Base-by-base conservation (phyloP, 441 rosid species). In the Kokia cookei region DNA sequence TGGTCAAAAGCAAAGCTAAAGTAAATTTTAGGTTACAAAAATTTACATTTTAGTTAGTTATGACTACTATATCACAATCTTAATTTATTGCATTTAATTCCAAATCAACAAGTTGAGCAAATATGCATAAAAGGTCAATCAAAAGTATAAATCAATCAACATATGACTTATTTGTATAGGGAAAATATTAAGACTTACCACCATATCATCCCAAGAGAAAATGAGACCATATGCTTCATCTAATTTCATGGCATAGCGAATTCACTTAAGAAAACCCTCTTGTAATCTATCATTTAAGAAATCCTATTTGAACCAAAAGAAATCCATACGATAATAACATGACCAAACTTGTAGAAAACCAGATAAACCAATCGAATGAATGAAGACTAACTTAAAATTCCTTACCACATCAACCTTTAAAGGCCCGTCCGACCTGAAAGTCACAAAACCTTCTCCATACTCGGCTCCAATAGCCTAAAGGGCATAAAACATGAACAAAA, bases 371-470 rank as follows among this genome's bases (percentile, higher is more conserved):
- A 29, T 66, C 14, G 22, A 27, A 47, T 47, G 17, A 50, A 71
- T 37, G 27, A 4, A 75, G 1, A 48, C n/a, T 53, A 35, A 26
- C 8, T 63, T 8, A 19, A 7, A 66, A 53, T 27, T 62, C 69
- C 92, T 80, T 77, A 95, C 98, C 97, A 93, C 99, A 84, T 95
- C 98, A 65, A 95, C 91, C 87, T 91, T 95, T 17, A 95, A 78
- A 78, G 87, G 97, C 66, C 98, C 98, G 42, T 91, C 97, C 61
- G 82, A 83, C 83, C 99, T 91, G 82, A 95, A 95, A 50, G 96
- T 90, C 91, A 91, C 99, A 81, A 95, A 95, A 27, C 99, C 99
- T 85, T 95, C 96, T 66, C 98, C 99, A 84, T 95, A 95, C 78
- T 95, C 98, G 61, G 98, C 99, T 86, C 98, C 99, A 85, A 95